These are phyloP conservation scores for Trichoderma harzianum DNA, from an alignment of 2,329 filamentous ascomycete genomes.

Conservation along the genomic window DNA sequence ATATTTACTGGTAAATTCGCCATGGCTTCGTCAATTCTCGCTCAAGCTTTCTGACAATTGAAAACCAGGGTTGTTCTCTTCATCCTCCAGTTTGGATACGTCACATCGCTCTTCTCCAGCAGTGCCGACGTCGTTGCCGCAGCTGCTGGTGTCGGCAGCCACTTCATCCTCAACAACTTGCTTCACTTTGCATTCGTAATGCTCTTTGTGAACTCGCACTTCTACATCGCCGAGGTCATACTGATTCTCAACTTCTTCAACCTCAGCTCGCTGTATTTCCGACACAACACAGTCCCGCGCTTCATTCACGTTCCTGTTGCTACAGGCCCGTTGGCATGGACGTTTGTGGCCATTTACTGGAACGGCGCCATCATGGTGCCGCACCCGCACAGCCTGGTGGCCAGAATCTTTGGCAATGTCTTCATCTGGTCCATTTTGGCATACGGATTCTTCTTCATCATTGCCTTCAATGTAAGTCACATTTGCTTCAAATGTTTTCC, in stretches of 20 bases:
- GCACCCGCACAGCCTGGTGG: constrained; percentile 61
- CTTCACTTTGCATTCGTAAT: constrained; percentile 78
- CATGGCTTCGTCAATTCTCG: no score
- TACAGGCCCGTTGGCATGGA: constrained; percentile 77
- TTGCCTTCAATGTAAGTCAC: constrained; percentile 61
- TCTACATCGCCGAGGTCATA: constrained; percentile 72
- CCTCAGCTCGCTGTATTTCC: constrained; percentile 74
- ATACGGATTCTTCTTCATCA: constrained; percentile 74
- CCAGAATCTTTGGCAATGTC: constrained; percentile 80
- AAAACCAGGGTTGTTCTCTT: constrained; percentile 64
- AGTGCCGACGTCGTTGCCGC: constrained; percentile 60
- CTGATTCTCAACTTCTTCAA: constrained; percentile 81
- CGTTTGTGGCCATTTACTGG: constrained; percentile 83
- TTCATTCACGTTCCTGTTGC: constrained; percentile 75
- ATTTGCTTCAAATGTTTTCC: no score
- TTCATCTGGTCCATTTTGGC: constrained; percentile 81
- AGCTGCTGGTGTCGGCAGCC: constrained; percentile 73
- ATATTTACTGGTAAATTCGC: constrained; percentile 67
- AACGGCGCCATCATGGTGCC: constrained; percentile 78
- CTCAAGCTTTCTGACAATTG: neutral
- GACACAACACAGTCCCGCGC: constrained; percentile 66
- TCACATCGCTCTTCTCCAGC: constrained; percentile 70
- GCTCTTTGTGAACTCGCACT: constrained; percentile 74
- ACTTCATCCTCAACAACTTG: constrained; percentile 85
- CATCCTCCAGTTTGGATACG: constrained; percentile 71